Evolutionary conservation across 306 rosid genomes (phyloP), one percentile per base, ranked within the genome.

Genomic region (Albizia julibrissin): DNA sequence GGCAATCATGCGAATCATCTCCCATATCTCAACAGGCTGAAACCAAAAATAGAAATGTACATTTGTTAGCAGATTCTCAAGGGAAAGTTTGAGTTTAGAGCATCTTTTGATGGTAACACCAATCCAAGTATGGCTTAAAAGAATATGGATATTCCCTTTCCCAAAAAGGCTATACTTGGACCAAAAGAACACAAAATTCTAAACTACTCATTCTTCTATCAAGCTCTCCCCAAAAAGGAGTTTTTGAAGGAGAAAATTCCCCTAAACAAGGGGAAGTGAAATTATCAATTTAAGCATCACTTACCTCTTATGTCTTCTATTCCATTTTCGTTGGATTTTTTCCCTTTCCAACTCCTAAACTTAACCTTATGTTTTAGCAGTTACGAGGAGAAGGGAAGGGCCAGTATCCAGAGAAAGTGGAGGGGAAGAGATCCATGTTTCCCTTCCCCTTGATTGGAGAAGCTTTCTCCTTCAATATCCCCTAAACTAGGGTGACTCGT

Each of bases 11-110:
- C 99, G 93, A 69, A 95, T 86, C 99, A 95, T 95, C 91, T 93
- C 99, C 99, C 98, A 93, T 83, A 95, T 92, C 81, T 95, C 98
- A 89, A 95, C 96, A 12, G 99, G 99, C 99, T 95, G 89, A 73
- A 87, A 65, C 77, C 39, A 58, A 62, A 37, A 29, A 67, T 22
- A 50, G 59, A 78, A 26, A 81, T 2, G 56, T 68, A 59, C 78
- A 76, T 80, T 47, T 42, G 43, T 46, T n/a, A 59, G 69, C 39
- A 62, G 44, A 70, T 75, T 27, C 70, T 31, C 10, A 24, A 62
- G 46, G 26, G 31, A 0, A 49, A n/a, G 29, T 29, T 64, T 18
- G 16, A 66, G 72, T 77, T 52, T 65, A 58, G 46, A 50, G 72
- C 71, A 61, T 24, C 61, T 29, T 49, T 19, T 14, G 70, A 34